phyloP scores from a whole-genome alignment of 345 rosid species.

The Eucalyptus urophylla region DNA sequence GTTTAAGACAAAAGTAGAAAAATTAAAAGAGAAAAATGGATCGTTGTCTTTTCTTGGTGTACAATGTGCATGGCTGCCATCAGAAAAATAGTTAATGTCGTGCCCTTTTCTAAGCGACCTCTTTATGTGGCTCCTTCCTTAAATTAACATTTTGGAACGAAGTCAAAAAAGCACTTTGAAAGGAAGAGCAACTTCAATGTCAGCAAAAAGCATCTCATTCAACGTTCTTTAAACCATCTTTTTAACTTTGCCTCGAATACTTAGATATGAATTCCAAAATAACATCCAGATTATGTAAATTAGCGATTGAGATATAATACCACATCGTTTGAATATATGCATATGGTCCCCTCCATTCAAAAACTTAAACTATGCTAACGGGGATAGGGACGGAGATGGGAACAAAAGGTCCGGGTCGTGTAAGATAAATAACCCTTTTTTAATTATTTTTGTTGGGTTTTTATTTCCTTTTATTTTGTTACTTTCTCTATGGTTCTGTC shows the following conservation, averaged over 20 bases:
- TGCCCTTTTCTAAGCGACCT: not conserved
- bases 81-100: not conserved
- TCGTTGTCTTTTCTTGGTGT: not conserved
- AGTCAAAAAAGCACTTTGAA: not conserved
- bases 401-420: accelerated
- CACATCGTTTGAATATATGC: not conserved
- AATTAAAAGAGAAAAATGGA: not conserved
- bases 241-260: not conserved
- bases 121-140: not conserved
- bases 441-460: not conserved
- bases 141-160: not conserved
- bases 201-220: not conserved
- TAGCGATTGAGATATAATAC: accelerated
- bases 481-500: not conserved
- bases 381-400: not conserved
- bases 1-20: not conserved
- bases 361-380: not conserved
- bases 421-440: not conserved
- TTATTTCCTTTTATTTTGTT: not conserved
- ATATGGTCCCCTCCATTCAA: not conserved
- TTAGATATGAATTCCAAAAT: not conserved
- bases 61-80: not conserved
- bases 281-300: accelerated
- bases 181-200: not conserved
- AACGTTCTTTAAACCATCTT: not conserved